Evolutionary conservation across 176 grass and related monocot genomes (phyloP), one percentile per base, ranked within the genome.

Genomic region (Carex myosuroides): DNA sequence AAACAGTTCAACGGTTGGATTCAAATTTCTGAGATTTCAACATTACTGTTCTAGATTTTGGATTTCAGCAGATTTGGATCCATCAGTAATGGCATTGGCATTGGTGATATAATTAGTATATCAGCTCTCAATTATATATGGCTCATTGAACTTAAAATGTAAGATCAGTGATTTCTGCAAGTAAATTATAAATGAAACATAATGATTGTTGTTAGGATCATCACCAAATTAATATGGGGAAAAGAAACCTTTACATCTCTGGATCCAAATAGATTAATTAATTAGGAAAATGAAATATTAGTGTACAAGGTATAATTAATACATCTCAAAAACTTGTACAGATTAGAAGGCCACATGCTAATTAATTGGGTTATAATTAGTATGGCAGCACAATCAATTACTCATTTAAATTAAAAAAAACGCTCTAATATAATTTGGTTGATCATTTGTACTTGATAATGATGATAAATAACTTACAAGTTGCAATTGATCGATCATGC

Each of bases 311-410:
- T 74, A 74, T 52, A 44, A 70, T 42, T 52, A 44, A 70, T 42
- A 8, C 21, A 26, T 24, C 8, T 74, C 10, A 46, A 72, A 66
- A 70, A 44, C 1, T n/a, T 42, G 33, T 70, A 70, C 68, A 20
- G 16, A n/a, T n/a, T n/a, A 44, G 26, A 66, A 33, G 24, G 5
- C 17, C 3, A 29, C 67, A 70, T 42, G n/a, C 12, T 66, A 58
- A 58, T 58, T 68, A 52, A 74, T 74, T 52, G 52, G 70, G 42
- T 74, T 44, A 74, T 53, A 74, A 53, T 74, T 70, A 53, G 44
- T 14, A 53, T 14, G 70, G 70, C 70, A 52, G 42, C 70, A 53
- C 9, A 74, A 74, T 74, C 70, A 24, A 74, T 53, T 74, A 13
- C 18, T 52, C 70, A 13, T 74, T 74, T 21, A 29, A 24, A 50